These are phyloP conservation scores for Pythium folliculosum DNA, from an alignment of 352 stramenopile genomes.

Conservation along the genomic window DNA sequence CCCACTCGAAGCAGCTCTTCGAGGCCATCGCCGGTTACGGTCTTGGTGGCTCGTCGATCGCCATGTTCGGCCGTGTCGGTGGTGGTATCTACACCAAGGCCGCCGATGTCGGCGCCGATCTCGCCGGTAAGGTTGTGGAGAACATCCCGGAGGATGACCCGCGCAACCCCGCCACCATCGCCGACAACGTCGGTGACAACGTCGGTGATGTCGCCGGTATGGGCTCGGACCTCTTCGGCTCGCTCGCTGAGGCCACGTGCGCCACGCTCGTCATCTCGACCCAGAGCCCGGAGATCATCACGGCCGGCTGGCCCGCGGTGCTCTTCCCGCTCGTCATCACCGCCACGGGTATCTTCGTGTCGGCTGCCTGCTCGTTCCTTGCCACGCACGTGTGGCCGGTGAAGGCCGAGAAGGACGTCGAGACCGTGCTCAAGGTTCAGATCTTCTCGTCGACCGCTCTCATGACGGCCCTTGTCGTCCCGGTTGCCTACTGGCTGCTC, in stretches of 20 bases:
- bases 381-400: slow-evolving; percentile 96
- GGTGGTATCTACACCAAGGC: slow-evolving; percentile 99
- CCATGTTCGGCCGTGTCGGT: slow-evolving; percentile 99
- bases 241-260: slow-evolving; percentile 98
- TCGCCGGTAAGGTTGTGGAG: slow-evolving; percentile 99
- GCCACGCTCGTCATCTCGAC: slow-evolving; percentile 97
- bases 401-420: slow-evolving; percentile 95
- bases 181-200: slow-evolving; percentile 99
- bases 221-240: slow-evolving; percentile 99
- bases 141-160: slow-evolving; percentile 99
- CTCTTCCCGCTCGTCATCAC: slow-evolving; percentile 97
- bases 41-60: slow-evolving; percentile 98
- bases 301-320: slow-evolving; percentile 93
- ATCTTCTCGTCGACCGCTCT: slow-evolving; percentile 97
- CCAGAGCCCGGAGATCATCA: slow-evolving; percentile 89
- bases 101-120: slow-evolving; percentile 98
- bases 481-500: slow-evolving; percentile 91
- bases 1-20: slow-evolving; percentile 90
- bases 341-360: slow-evolving; percentile 96
- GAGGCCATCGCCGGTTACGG: slow-evolving; percentile 98
- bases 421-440: slow-evolving; percentile 97
- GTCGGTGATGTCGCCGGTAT: slow-evolving; percentile 99
- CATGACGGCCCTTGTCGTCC: slow-evolving; percentile 94
- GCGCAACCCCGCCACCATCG: slow-evolving; percentile 99
- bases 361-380: slow-evolving; percentile 96